Conservation (phyloP, 495 filamentous ascomycete species). For the Daldinia bambusicola region DNA sequence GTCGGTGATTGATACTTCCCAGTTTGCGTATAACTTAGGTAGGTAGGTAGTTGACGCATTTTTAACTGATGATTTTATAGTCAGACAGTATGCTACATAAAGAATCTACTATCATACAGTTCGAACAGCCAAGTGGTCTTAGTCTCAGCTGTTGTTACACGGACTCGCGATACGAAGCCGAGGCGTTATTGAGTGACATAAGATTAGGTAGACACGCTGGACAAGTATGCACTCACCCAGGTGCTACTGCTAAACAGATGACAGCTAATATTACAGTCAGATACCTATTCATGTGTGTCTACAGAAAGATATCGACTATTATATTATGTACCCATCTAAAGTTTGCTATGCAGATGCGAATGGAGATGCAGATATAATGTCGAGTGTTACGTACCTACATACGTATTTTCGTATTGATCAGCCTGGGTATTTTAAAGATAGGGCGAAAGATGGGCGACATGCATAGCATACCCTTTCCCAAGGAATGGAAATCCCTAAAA, state of each 20-base stretch:
- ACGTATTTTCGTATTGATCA: not conserved
- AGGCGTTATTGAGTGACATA: not conserved
- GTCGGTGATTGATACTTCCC: not conserved
- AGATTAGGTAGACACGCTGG: no score
- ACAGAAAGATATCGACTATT: no score
- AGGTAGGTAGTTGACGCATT: no score
- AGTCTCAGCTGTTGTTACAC: not conserved
- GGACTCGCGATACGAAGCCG: constrained; percentile 1
- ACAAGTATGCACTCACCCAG: no score
- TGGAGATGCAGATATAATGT: constrained; percentile 21
- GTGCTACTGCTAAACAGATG: no score
- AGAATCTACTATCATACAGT: not conserved
- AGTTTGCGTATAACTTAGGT: no score
- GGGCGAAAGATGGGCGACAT: not conserved
- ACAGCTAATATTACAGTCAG: not conserved
- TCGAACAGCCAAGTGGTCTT: constrained; percentile 1
- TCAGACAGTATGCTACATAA: no score
- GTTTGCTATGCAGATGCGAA: not conserved
- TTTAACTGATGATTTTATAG: no score
- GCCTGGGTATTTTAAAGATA: not conserved
- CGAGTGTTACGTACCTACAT: not conserved
- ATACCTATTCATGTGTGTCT: no score
- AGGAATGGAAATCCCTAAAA: constrained; percentile 19
- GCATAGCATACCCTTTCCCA: not conserved
- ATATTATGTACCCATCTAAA: not conserved